Evolutionary conservation across 805 yeast genomes (phyloP).

Genomic region (Candida odintsovae): DNA sequence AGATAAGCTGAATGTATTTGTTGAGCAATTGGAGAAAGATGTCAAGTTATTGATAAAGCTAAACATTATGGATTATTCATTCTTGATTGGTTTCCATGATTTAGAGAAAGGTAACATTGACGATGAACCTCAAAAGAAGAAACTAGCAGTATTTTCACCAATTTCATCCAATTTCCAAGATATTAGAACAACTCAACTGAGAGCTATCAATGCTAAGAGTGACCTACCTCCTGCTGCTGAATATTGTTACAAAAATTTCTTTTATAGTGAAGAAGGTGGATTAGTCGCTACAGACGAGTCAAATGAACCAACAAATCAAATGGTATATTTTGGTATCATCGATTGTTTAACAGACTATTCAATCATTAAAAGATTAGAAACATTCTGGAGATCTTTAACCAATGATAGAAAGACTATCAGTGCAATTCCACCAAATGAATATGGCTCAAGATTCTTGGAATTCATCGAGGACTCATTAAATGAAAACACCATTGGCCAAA

Average conservation of each 20-base stretch:
- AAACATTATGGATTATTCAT: conserved; percentile 94
- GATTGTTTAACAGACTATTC: conserved; percentile 87
- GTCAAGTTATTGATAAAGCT: conserved; percentile 63
- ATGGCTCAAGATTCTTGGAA: conserved; percentile 77
- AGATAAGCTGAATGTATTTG: conserved; percentile 47
- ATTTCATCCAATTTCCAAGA: conserved; percentile 21
- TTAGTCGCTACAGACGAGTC: conserved; percentile 58
- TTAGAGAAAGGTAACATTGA: conserved; percentile 48
- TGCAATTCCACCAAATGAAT: conserved; percentile 86
- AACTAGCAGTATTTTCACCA: conserved; percentile 31
- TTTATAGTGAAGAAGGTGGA: conserved; percentile 83
- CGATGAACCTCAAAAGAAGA: conserved; percentile 25
- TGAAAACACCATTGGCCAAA: conserved; percentile 14
- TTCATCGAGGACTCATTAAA: conserved; percentile 49
- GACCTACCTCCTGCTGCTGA: conserved; percentile 38
- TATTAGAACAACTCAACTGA: conserved; percentile 41
- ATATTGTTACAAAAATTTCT: conserved; percentile 44
- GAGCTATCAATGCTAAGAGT: conserved; percentile 32
- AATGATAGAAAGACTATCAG: conserved; percentile 69
- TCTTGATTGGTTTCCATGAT: conserved; percentile 85
- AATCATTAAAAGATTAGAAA: conserved; percentile 70
- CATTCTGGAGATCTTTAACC: conserved; percentile 72
- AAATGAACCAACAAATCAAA: conserved; percentile 54
- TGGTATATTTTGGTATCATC: conserved; percentile 89
- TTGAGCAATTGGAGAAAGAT: conserved; percentile 70